Evolutionary conservation across 106 monocot species (phyloP).

Genomic region (Dactylorhiza incarnata): DNA sequence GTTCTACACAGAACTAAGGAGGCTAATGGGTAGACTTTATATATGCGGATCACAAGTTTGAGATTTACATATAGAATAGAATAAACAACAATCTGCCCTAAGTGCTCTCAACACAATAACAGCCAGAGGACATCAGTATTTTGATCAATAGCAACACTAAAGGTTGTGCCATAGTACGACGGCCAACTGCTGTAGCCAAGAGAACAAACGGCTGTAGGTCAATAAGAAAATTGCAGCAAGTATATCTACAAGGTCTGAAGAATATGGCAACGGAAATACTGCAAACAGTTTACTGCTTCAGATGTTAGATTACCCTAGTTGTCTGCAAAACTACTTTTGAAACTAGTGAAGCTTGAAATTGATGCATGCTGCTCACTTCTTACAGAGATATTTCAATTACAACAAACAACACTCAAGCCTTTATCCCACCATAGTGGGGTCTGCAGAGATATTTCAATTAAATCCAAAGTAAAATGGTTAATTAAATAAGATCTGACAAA

Average conservation of each 20-base stretch:
- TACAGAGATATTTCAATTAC: background rate
- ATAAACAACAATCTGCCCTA: too few species aligned
- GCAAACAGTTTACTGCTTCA: background rate
- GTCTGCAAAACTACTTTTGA: background rate
- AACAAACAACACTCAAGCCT: too few species aligned
- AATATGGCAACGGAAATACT: background rate
- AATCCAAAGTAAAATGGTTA: background rate
- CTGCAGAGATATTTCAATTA: background rate
- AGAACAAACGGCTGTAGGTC: background rate
- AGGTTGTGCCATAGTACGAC: too few species aligned
- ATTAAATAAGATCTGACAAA: background rate
- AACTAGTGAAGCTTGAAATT: background rate
- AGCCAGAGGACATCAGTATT: too few species aligned
- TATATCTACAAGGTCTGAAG: background rate
- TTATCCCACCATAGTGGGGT: too few species aligned
- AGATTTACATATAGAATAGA: too few species aligned
- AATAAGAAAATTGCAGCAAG: background rate
- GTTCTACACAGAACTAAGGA: too few species aligned
- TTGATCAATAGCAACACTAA: too few species aligned
- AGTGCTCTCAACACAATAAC: too few species aligned
- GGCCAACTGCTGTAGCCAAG: too few species aligned
- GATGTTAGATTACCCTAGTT: background rate
- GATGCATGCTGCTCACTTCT: background rate
- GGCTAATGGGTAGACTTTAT: too few species aligned
- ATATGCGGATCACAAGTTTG: too few species aligned